Evolutionary conservation across 1,284 basidiomycete genomes (phyloP).

Genomic region (Puccinia horiana): DNA sequence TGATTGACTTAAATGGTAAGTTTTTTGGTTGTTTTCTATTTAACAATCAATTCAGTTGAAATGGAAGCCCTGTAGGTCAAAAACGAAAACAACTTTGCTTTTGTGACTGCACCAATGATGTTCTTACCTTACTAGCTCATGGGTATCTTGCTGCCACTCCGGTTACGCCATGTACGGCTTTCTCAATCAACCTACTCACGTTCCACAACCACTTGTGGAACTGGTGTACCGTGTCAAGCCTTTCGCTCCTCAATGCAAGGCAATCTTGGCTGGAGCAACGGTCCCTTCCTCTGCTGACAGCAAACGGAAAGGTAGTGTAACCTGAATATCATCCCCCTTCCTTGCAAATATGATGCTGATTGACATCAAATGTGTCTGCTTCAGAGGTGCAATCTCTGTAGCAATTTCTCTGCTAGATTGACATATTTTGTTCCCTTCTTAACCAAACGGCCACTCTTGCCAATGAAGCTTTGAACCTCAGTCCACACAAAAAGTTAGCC

Average conservation of each 20-base stretch:
- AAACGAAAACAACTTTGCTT: neutral
- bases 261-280: neutral
- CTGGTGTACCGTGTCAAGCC: neutral
- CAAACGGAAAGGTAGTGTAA: neutral
- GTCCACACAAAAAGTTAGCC: neutral
- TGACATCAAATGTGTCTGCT: neutral
- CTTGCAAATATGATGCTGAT: neutral
- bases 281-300: neutral
- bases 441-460: neutral
- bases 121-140: neutral
- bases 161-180: neutral
- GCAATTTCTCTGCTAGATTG: neutral
- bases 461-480: neutral
- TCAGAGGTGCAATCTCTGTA: neutral
- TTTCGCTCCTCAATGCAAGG: neutral
- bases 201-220: constrained; percentile 32
- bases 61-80: neutral
- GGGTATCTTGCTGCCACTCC: neutral
- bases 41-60: neutral
- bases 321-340: neutral
- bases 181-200: neutral
- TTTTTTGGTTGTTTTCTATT: neutral
- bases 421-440: neutral
- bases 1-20: neutral
- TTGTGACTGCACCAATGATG: neutral